Base-by-base conservation (phyloP, 306 rosid species). In the Fagus crenata region DNA sequence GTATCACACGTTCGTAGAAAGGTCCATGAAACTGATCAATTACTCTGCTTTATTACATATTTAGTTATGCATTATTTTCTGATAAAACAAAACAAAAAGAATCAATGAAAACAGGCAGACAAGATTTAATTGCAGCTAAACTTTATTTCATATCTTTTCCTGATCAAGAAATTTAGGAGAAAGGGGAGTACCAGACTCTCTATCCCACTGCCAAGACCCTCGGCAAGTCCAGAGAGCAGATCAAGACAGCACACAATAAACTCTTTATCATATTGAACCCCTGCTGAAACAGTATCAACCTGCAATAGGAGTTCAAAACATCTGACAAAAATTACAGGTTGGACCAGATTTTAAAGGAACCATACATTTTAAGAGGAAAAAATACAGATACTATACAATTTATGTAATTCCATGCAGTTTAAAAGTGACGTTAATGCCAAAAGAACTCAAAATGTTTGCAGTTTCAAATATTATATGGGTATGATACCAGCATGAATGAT, bases 201-300 rank as follows among this genome's bases (percentile, higher is more conserved):
- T 79, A 96, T 82, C 83, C 98, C 99, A 78, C 98, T 90, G 81
- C 99, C 99, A 83, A 93, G 99, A 84, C 98, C 99, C 84, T 96
- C 99, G 37, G 96, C 84, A 60, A 96, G 94, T 85, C 99, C 99
- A 72, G 99, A 96, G 71, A 96, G 97, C 74, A 96, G 88, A 89
- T 96, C 99, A 78, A 96, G 96, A 65, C 92, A 91, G 90, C 99
- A 96, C 32, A 96, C 98, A 81, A 93, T 80, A 69, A 96, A 96
- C 81, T 96, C 99, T 86, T 89, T 96, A 86, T 96, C 98, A 75
- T 88, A 96, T 75, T 85, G 97, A 84, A 85, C 90, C 64, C 97
- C 99, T 15, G 93, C 88, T 9, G 96, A 77, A 77, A 60, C 90
- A 77, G 96, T 90, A 90, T 93, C 89, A 61, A 81, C 88, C 99